Evolutionary conservation across 1,284 basidiomycete genomes (phyloP), one percentile per base, ranked within the genome.

Genomic region (Kalmanozyma brasiliensis): DNA sequence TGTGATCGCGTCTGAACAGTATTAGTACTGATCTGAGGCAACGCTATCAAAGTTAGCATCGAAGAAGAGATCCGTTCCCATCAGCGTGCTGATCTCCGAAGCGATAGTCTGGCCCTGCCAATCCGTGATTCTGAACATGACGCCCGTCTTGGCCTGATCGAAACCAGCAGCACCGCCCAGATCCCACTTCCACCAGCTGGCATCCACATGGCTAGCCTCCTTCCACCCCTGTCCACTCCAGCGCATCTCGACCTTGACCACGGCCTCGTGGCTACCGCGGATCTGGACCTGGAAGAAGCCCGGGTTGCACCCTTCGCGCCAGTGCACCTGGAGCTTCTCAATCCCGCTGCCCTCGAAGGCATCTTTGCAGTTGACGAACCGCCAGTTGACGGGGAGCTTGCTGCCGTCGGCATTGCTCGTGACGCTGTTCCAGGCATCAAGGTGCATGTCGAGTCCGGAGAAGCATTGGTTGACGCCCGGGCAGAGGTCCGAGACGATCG

Each of bases 391-490:
- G 1, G 57, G 58, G 2, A 71, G 45, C 49, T 71, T 65, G 48
- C 22, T 52, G 1, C 59, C 59, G 13, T 38, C 34, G 0, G 58
- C 55, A 19, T 33, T 19, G 32, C 37, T 44, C 23, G 68, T 71
- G 2, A 66, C 68, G 30, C 48, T 52, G 43, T 62, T 49, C 68
- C 68, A 71, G 1, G 68, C 42, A n/a, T 66, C 68, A 8, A 44
- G 44, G 23, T 71, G 68, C 68, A 71, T 65, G 38, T 71, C 68
- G n/a, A 71, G 63, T 1, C 68, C 68, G 4, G 62, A 62, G 30
- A 19, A 52, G 49, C 68, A 71, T 24, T 71, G 68, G n/a, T 63
- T 22, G 1, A 62, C 37, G 10, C 68, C 59, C 4, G 68, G 68
- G 41, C 68, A 71, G 13, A 59, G 52, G 38, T 71, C 68, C 19